phyloP scores from a whole-genome alignment of 495 filamentous ascomycete genomes.

The Talaromyces wortmannii region DNA sequence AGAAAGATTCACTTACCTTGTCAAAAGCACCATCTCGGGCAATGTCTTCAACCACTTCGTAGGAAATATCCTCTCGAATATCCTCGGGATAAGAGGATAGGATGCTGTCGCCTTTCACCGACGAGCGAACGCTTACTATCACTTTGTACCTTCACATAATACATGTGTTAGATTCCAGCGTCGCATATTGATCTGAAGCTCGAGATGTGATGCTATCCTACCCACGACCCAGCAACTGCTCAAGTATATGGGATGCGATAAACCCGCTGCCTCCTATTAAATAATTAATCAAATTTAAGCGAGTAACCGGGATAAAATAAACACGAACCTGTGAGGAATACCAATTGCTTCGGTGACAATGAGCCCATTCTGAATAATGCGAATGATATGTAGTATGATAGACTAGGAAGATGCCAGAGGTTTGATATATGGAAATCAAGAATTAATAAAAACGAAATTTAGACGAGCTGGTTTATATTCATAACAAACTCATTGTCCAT shows the following conservation, averaged over 20 bases:
- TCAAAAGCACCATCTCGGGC: conserved; percentile 70
- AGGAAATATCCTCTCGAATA: conserved; percentile 58
- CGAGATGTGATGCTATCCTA: conserved; percentile 9
- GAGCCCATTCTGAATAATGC: not conserved
- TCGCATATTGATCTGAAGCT: not conserved
- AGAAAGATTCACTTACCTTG: conserved; percentile 40
- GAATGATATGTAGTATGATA: no score
- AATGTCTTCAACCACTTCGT: conserved; percentile 77
- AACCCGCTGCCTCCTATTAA: conserved; percentile 57
- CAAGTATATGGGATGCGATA: conserved; percentile 74
- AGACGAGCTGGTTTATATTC: no score
- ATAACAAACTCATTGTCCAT: no score
- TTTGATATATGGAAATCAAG: no score
- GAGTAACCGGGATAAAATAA: no score
- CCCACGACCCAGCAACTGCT: conserved; percentile 59
- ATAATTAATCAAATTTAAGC: not conserved
- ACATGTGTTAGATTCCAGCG: not conserved
- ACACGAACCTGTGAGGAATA: not conserved
- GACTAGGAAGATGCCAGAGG: no score
- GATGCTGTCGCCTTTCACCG: conserved; percentile 72
- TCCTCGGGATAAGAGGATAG: conserved; percentile 54
- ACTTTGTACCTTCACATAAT: conserved; percentile 51
- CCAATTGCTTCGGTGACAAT: not conserved
- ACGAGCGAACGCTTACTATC: conserved; percentile 74
- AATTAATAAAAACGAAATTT: no score